These are phyloP conservation scores for Obba rivulosa DNA, from an alignment of 768 basidiomycete genomes.

Conservation along the genomic window DNA sequence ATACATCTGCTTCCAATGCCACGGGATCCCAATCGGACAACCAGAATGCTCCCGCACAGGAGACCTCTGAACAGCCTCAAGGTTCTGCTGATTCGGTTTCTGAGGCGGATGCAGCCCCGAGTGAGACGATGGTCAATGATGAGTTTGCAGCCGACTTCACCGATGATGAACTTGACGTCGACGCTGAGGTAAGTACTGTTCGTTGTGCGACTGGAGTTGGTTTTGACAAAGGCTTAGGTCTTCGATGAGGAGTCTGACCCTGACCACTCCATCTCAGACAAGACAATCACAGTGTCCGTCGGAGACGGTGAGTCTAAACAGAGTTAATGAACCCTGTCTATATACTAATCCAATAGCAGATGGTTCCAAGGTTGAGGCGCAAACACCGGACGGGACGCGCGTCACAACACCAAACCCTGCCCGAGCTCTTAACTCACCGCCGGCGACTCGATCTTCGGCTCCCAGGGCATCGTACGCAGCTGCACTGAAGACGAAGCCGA, in stretches of 20 bases:
- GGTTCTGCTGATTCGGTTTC: constrained; percentile 20
- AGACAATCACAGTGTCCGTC: constrained; percentile 81
- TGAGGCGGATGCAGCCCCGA: constrained; percentile 37
- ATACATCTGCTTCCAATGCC: constrained; percentile 12
- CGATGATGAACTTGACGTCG: constrained; percentile 80
- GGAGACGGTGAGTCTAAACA: constrained; percentile 54
- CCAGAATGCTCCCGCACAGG: constrained; percentile 1
- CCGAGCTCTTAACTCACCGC: constrained; percentile 34
- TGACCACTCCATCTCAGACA: constrained; percentile 66
- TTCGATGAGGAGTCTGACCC: constrained; percentile 85
- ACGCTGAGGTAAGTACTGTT: constrained; percentile 50
- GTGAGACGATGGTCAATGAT: constrained; percentile 51
- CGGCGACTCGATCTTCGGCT: constrained; percentile 27
- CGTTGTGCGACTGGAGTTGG: not conserved
- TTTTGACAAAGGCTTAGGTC: constrained; percentile 36
- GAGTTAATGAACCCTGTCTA: not conserved
- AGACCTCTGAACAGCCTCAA: constrained; percentile 13
- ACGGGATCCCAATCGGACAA: constrained; percentile 11
- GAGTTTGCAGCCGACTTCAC: constrained; percentile 72
- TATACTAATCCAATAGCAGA: constrained; percentile 37
- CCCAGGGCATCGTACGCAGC: constrained; percentile 81
- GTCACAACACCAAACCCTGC: constrained; percentile 78
- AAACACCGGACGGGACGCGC: constrained; percentile 94
- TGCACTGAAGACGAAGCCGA: constrained; percentile 87
- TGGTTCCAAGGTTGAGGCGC: constrained; percentile 90